These are phyloP conservation scores for Neurospora crassa DNA, from an alignment of 2,329 filamentous ascomycete species.

Conservation along the genomic window DNA sequence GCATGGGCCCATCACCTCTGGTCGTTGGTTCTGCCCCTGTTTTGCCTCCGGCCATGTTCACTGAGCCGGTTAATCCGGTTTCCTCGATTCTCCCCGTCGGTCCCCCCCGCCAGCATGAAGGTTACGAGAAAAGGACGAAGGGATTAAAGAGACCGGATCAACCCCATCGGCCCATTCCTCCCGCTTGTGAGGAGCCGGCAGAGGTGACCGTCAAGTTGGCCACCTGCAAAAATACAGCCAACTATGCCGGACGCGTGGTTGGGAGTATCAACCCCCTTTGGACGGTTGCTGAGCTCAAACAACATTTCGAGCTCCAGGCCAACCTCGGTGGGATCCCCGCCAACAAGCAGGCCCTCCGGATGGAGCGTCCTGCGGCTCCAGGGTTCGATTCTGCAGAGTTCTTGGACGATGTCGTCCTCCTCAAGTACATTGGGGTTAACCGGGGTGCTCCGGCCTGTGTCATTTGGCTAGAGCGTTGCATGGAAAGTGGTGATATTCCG, in stretches of 20 bases:
- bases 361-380: not conserved
- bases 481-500: not conserved
- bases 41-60: too few species aligned
- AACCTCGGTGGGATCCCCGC: not conserved
- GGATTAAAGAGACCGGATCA: not conserved
- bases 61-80: too few species aligned
- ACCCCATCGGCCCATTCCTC: not conserved
- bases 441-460: not conserved
- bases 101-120: too few species aligned
- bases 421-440: not conserved
- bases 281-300: not conserved
- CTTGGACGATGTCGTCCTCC: not conserved
- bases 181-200: not conserved
- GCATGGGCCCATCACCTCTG: too few species aligned
- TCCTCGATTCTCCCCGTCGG: too few species aligned
- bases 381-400: not conserved
- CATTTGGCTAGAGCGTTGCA: not conserved
- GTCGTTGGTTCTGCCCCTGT: too few species aligned
- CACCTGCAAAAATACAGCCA: not conserved
- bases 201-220: not conserved
- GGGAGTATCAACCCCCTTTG: not conserved
- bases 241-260: not conserved
- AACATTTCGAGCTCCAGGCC: not conserved
- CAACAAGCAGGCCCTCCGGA: not conserved
- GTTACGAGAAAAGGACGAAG: not conserved